These are phyloP conservation scores for Mayamaea pseudoterrestris DNA, from an alignment of 108 stramenopile species.

Conservation along the genomic window DNA sequence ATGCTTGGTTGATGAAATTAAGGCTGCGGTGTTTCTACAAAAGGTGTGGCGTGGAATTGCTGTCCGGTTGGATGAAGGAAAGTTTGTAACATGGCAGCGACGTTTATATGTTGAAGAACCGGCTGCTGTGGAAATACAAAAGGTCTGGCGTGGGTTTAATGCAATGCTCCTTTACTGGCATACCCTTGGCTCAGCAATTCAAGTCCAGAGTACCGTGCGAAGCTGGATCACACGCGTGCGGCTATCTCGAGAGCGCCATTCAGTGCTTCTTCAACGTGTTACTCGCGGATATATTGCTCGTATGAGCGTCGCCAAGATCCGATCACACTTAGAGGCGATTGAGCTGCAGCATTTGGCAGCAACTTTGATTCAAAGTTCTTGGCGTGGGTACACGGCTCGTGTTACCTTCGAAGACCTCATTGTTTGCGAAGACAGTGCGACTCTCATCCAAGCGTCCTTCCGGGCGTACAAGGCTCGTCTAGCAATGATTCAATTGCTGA, in stretches of 20 bases:
- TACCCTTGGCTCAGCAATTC: constrained; percentile 45
- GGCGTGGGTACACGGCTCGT: constrained; percentile 9
- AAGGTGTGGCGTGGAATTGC: constrained; percentile 5
- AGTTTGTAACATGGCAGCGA: too few relatives aligned
- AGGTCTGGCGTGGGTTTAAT: constrained; percentile 50
- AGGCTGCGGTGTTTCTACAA: constrained; percentile 20
- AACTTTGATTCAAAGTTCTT: constrained; percentile 12
- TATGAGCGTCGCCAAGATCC: constrained; percentile 1
- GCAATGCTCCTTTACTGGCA: constrained; percentile 44
- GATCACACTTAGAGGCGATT: too few relatives aligned
- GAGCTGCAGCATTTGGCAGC: too few relatives aligned
- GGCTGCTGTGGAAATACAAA: constrained; percentile 48
- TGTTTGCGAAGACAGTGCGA: constrained; percentile 10
- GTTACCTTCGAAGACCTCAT: constrained; percentile 5
- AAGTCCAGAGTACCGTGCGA: constrained; percentile 36
- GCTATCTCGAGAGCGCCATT: not conserved
- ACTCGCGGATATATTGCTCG: not conserved
- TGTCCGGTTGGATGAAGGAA: not conserved
- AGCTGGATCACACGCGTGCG: constrained; percentile 9
- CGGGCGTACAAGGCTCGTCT: constrained; percentile 21
- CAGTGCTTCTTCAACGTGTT: not conserved
- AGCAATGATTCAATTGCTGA: too few relatives aligned
- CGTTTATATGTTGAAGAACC: too few relatives aligned
- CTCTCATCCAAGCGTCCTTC: constrained; percentile 14
- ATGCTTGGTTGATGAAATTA: constrained; percentile 1